Base-by-base conservation (phyloP, 2,329 filamentous ascomycete species). In the Xylariaceae sp. region DNA sequence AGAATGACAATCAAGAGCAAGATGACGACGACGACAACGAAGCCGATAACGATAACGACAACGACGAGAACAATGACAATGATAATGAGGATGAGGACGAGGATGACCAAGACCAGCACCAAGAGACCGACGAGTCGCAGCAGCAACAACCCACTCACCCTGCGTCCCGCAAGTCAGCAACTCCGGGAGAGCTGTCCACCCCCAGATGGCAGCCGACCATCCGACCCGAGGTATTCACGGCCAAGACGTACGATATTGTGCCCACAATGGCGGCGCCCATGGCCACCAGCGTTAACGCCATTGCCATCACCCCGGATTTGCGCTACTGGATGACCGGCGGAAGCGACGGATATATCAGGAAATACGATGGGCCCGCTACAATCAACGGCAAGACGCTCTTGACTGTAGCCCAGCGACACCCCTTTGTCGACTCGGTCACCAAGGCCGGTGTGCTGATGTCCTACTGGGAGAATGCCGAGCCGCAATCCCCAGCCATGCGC, bases 401-500 rank as follows among this genome's bases (percentile, higher is more conserved):
- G 64, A 99, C 94, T 0, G 94, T 99, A 5, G 94, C 94, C 26
- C 94, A 99, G 75, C 82, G 90, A 42, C 94, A 99, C 69, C 94
- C 94, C 0, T 99, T 97, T 66, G 94, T 99, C 33, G 94, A 99
- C 70, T 96, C 91, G 64, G 94, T 99, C 36, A 91, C 91, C 50
- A 99, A 99, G 73, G 92, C 93, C 2, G 94, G 92, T 1, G 90
- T 96, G 5, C 76, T 97, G 43, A 87, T 97, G 82, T 96, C 90
- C 45, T 99, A 99, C 72, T 99, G 94, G 94, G 94, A 97, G 72
- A 99, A 97, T 66, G 92, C 97, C 70, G 93, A 99, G 68, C 83
- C 85, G 2, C 61, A 74, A 2, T 69, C 67, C 1, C 70, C 73
- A 0, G 62, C 65, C 6, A 64, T 72, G 29, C 71, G 73, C 11